Base-by-base conservation (phyloP, 164 flowering plant genomes). In the Euptelea pleiosperma region DNA sequence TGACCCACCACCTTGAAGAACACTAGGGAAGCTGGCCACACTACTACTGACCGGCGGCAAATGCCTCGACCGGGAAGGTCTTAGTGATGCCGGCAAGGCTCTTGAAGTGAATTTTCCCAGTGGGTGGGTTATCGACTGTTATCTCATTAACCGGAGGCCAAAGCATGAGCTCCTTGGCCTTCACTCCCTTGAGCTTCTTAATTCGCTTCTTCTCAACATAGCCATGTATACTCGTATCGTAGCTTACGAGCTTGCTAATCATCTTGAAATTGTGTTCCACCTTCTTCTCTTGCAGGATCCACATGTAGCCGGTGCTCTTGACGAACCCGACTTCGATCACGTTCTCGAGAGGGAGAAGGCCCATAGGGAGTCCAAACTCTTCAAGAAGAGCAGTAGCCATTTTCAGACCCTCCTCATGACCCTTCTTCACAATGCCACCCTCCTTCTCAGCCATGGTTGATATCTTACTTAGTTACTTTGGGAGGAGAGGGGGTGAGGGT, bases 151-250 rank as follows among this genome's bases (percentile, higher is more conserved):
- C n/a, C n/a, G n/a, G 50, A 73, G 68, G 65, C 77, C 73, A 73
- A 26, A 73, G 3, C 51, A 73, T 28, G 59, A 73, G 55, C 65
- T 73, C 77, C 68, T 58, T 73, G n/a, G 71, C 77, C 73, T 69
- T 73, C 51, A 73, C 73, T 9, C 77, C 73, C 35, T 62, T 73
- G 18, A 73, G 73, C 60, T 73, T 73, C 66, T 55, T 73, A 26
- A 73, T 73, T 40, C 58, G 4, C 28, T 58, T 56, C 39, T 65
- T 62, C 28, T 62, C 59, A 14, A 73, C 58, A 14, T 40, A 54
- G 3, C 70, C 77, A 5, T 42, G 26, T 1, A 75, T 71, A 9
- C 71, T 60, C 1, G 51, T 33, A 46, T 62, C 68, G 34, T 67
- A 75, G 18, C 70, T 61, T 51, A 71, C 78, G 12, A 60, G 60